These are phyloP conservation scores for Primulina huaijiensis DNA, from an alignment of 257 asterid genomes.

Conservation along the genomic window DNA sequence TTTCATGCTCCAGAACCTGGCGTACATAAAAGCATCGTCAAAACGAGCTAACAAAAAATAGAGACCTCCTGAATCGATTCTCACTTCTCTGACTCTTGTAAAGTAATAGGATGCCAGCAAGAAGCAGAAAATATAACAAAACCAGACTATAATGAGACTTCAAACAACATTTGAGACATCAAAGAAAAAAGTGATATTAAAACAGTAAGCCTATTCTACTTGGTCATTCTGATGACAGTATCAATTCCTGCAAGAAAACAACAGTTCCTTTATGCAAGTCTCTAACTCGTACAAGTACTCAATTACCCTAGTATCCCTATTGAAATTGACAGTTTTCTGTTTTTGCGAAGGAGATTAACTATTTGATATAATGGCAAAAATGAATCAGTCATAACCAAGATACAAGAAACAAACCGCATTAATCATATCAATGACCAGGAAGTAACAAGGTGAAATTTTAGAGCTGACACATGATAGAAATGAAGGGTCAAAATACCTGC, in stretches of 20 bases:
- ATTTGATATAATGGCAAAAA: slow-evolving; percentile 3
- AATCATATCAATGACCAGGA: slow-evolving; percentile 8
- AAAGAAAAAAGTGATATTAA: not conserved
- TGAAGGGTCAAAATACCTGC: slow-evolving; percentile 44
- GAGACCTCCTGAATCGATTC: not conserved
- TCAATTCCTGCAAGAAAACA: not conserved
- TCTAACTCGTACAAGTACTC: not conserved
- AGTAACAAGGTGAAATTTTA: not conserved
- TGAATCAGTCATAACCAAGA: slow-evolving; percentile 6
- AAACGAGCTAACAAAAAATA: slow-evolving; percentile 11
- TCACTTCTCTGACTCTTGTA: not conserved
- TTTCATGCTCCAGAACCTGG: slow-evolving; percentile 78
- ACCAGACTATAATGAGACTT: not conserved
- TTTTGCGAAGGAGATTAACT: not conserved
- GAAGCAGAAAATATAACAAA: not conserved
- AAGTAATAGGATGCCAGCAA: not conserved
- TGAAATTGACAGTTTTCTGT: not conserved
- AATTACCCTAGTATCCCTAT: not conserved
- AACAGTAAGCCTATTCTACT: not conserved
- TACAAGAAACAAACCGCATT: not conserved
- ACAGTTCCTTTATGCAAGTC: not conserved
- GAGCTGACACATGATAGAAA: not conserved
- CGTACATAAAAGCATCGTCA: slow-evolving; percentile 23
- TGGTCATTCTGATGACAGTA: slow-evolving; percentile 5
- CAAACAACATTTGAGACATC: not conserved